Base-by-base conservation (phyloP, 495 filamentous ascomycete species). In the Tuber magnatum region DNA sequence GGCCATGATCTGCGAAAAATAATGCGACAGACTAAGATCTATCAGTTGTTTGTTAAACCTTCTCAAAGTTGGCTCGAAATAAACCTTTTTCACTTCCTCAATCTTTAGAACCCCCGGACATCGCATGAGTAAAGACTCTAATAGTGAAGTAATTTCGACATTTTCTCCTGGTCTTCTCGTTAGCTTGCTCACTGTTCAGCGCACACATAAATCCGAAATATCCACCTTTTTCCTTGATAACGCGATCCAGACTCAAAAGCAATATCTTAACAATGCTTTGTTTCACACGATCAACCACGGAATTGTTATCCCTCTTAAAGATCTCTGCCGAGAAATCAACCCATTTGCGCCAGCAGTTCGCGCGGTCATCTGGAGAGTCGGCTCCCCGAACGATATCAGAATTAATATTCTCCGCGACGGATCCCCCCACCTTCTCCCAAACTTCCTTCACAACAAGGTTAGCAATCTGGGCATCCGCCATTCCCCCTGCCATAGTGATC, bases 1-100 rank as follows among this genome's bases (percentile, higher is more conserved):
- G 46, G 24, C 78, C n/a, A 24, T 48, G 74, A 18, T 79, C 43
- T 28, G 65, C 39, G 71, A 81, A 81, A 46, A 81, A 81, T 18
- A 42, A 44, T 18, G 38, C 16, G n/a, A 68, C 71, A 2, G 68
- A 42, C 14, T 42, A 44, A 38, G 35, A 12, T 38, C 24, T 1
- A 43, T 56, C 20, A 41, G 68, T 68, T 68, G 40, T 43, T 42
- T 77, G 74, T 43, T 77, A 42, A 8, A 22, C 3, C 42, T 42
- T 44, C 46, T 56, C 18, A 10, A 2, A 70, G 2, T 8, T 61
- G 6, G 16, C 39, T 38, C 20, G 2, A 39, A 70, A 44, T 72
- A 20, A 48, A 79, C 76, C 72, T 71, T 61, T 41, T 74, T 44
- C 7, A 68, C 76, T 32, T 51, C 35, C 46, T 73, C 72, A 22